Evolutionary conservation across 2,329 filamentous ascomycete genomes (phyloP).

Genomic region (Pseudopyricularia javanii): DNA sequence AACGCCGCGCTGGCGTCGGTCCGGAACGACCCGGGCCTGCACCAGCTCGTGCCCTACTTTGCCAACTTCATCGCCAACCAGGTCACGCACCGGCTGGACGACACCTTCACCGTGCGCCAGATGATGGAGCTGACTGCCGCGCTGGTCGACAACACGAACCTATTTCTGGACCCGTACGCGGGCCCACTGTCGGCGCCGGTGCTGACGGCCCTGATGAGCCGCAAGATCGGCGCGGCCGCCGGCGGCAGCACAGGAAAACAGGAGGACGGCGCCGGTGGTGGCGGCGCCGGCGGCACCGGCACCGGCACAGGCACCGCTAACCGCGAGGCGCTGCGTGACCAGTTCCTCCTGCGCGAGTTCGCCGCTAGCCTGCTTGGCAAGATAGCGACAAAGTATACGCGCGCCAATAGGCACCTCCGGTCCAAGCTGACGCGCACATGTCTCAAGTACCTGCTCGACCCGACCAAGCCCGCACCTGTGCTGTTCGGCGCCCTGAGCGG

Average conservation of each 20-base stretch:
- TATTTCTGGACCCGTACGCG: conserved; percentile 57
- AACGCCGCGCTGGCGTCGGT: conserved; percentile 78
- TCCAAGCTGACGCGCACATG: conserved; percentile 87
- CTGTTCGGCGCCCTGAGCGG: conserved; percentile 84
- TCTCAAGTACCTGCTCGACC: conserved; percentile 83
- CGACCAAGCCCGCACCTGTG: conserved; percentile 66
- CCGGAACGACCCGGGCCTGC: conserved; percentile 78
- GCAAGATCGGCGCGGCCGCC: conserved; percentile 53
- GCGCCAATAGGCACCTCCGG: conserved; percentile 69
- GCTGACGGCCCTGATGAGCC: conserved; percentile 79
- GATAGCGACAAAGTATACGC: conserved; percentile 70
- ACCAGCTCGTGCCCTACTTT: conserved; percentile 94
- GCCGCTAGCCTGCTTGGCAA: conserved; percentile 70
- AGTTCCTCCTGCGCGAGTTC: conserved; percentile 75
- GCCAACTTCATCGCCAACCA: conserved; percentile 93
- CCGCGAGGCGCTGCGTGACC: conserved; percentile 36
- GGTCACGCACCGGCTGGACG: conserved; percentile 85
- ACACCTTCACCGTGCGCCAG: conserved; percentile 76
- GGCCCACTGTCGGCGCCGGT: conserved; percentile 68
- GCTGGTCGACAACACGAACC: conserved; percentile 68
- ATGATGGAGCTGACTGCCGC: conserved; percentile 87
- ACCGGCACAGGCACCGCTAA: conserved; percentile 36
- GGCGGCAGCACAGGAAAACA: neutral
- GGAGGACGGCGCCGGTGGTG: neutral
- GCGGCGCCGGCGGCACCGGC: conserved; percentile 20